Evolutionary conservation across 371 early-diverging fungal species (phyloP), one percentile per base, ranked within the genome.

Genomic region (Syncephalastrum monosporum): DNA sequence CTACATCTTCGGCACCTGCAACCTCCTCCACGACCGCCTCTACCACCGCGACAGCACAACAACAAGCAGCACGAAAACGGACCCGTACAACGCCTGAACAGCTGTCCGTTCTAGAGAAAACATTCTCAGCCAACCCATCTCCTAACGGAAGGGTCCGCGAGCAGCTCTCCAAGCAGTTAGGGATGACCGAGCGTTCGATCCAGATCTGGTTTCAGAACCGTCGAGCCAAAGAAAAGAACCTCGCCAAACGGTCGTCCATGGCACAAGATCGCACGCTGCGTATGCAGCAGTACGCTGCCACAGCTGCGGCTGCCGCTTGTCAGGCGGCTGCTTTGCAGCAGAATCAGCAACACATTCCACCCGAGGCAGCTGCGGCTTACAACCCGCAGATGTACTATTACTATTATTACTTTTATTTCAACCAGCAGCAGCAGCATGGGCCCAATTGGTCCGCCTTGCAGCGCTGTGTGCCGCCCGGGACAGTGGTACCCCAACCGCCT

Each of bases 171-270:
- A 81, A 82, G 56, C 85, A 93, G 67, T 82, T 98, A 14, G 84
- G 88, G 56, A 96, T 97, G 95, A 89, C 95, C 12, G 88, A 88
- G 55, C 82, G 93, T 59, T 72, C 75, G 4, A 94, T 99, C 56
- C 96, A 97, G 72, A 94, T 98, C 61, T 98, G 99, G 99, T 99
- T 99, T 81, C 98, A 99, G 68, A 99, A 98, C 83, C 84, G 94
- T 60, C 85, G 99, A 38, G 95, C 96, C 16, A 96, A 95, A 68
- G 87, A 87, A 12, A 96, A 94, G 74, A 87, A 78, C 44, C 78
- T 79, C 47, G 79, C 79, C 6, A 82, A 80, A 53, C 63, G 79
- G 19, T 69, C 79, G 7, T 70, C 76, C 41, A 69, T 78, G 25
- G 65, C 77, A 13, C 81, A 82, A 50, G 71, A 79, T 53, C 74